A percentile compares a stretch with the other conserved stretches of the same genome.
These are phyloP conservation scores for Flaveria trinervia DNA, from an alignment of 129 eudicot genomes.

Conservation along the genomic window DNA sequence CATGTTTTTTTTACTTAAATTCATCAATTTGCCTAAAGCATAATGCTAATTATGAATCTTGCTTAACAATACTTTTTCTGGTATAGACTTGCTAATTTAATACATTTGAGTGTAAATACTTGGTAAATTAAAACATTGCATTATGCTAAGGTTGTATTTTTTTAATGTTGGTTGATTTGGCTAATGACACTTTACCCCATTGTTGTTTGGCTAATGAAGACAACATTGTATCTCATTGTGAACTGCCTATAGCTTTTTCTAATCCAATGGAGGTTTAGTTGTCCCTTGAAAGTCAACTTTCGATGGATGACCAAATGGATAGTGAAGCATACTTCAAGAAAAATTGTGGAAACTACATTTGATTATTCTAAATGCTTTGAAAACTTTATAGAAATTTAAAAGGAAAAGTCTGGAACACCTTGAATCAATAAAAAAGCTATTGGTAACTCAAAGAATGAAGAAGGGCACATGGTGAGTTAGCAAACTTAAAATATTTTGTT, in stretches of 20 bases:
- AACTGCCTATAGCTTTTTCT: too few relatives aligned
- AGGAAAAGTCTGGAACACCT: slow-evolving; percentile 47
- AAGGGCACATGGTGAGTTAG: slow-evolving; percentile 47
- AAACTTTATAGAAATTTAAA: slow-evolving; percentile 57
- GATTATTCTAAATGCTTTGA: slow-evolving; percentile 41
- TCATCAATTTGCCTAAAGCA: too few relatives aligned
- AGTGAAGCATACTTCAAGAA: slow-evolving; percentile 33
- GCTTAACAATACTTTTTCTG: too few relatives aligned
- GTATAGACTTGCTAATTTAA: too few relatives aligned
- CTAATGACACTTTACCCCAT: neutral
- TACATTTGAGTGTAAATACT: neutral
- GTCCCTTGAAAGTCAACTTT: too few relatives aligned
- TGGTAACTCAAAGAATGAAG: too few relatives aligned
- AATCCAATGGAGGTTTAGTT: too few relatives aligned
- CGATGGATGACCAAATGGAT: too few relatives aligned
- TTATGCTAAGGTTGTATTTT: slow-evolving; percentile 52
- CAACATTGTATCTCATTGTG: neutral
- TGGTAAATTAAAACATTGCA: neutral
- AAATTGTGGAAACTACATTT: slow-evolving; percentile 38
- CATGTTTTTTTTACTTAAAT: too few relatives aligned
- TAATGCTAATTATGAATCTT: too few relatives aligned
- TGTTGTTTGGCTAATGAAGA: slow-evolving; percentile 36
- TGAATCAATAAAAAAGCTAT: slow-evolving; percentile 25
- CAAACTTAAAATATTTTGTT: neutral
- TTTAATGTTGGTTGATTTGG: slow-evolving; percentile 39